Evolutionary conservation across 2,329 filamentous ascomycete species (phyloP), one percentile per base, ranked within the genome.

Genomic region (Corniculantispora saksenae): DNA sequence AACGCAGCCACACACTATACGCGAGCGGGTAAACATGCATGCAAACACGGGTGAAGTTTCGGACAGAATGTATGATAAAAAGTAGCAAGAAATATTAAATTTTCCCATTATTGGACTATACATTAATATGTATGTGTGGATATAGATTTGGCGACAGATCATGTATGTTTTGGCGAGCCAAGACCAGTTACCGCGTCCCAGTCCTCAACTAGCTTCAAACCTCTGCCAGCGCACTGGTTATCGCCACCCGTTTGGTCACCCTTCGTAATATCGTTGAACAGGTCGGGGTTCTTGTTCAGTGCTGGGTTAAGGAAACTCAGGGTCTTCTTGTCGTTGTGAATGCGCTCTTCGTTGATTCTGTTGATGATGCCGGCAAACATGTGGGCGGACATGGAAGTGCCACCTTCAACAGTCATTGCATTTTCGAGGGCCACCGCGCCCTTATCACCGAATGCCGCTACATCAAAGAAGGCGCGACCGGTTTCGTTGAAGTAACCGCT

Each of bases 371-470:
- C 61, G 12, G 67, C 68, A 17, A 68, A 51, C 3, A 71, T 54
- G 15, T 69, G 70, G 1, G 68, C 63, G 23, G 69, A 45, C 40
- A 67, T 62, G 21, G 61, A 67, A 10, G 70, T 69, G 7, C 62
- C 62, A 1, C 40, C 63, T 32, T 23, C 56, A 6, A 51, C 61
- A 1, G 9, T 10, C 25, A n/a, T 19, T 17, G 82, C 21, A 6
- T 70, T 70, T 35, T 43, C 23, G 27, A 61, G 21, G 76, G 83
- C 1, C 65, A 81, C 81, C 13, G 73, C 72, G 25, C 80, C 80
- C 51, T 84, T 76, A 48, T 83, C 73, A 2, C 85, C 78, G 56
- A 87, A 77, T 3, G 76, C 75, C 7, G 72, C 70, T 7, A 81
- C 70, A 59, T 80, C 79, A 1, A 78, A 78, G 59, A 77, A 80